phyloP scores from a whole-genome alignment of 441 rosid species.

The Jatropha podagrica region DNA sequence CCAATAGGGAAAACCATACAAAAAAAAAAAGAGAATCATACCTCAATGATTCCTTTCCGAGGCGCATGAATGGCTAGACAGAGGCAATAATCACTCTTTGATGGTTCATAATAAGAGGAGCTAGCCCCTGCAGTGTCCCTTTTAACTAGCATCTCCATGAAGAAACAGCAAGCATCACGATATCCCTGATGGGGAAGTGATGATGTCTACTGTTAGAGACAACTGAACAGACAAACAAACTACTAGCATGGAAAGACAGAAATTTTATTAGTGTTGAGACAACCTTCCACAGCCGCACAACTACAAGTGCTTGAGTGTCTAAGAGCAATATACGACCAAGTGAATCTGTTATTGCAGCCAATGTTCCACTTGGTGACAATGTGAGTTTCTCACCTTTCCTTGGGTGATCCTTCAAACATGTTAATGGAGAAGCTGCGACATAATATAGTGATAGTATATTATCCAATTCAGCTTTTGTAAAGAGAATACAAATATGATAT shows the following conservation, averaged over 20 bases:
- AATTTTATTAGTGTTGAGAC: conserved; percentile 9
- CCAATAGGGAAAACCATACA: not conserved
- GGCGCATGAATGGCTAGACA: conserved; percentile 98
- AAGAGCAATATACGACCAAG: conserved; percentile 93
- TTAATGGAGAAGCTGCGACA: conserved; percentile 81
- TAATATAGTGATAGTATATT: conserved; percentile 22
- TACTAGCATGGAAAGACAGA: not conserved
- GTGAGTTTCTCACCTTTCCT: conserved; percentile 95
- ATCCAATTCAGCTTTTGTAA: not conserved
- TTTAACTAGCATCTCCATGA: conserved; percentile 85
- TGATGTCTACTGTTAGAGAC: not conserved
- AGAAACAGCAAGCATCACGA: conserved; percentile 94
- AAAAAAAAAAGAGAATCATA: conserved; percentile 19
- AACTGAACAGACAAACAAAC: not conserved
- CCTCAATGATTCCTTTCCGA: conserved; percentile 93
- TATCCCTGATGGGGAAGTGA: conserved; percentile 57
- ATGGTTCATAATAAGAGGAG: conserved; percentile 48
- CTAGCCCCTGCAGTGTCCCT: conserved; percentile 50
- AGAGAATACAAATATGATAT: not conserved
- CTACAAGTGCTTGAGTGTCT: conserved; percentile 94
- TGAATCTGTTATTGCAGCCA: conserved; percentile 97
- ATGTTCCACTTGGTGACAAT: conserved; percentile 91
- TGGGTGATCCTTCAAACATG: conserved; percentile 93
- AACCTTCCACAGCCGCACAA: conserved; percentile 96
- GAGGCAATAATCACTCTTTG: conserved; percentile 84